Conservation (phyloP, 176 grass and related monocot genomes). For the Cenchrus fungigraminus region DNA sequence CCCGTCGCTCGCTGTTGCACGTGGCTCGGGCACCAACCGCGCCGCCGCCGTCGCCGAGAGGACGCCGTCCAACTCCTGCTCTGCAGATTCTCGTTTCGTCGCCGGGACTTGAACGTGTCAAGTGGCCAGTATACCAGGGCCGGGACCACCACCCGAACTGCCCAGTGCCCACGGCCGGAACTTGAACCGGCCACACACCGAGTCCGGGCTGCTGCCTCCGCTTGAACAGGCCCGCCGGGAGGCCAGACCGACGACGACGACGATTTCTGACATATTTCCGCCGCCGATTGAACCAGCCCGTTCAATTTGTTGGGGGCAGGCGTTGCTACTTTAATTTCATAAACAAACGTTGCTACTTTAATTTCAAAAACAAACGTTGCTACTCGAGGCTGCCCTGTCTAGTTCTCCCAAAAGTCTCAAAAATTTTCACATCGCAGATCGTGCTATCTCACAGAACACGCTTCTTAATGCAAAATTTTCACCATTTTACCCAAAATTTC, state of each 20-base stretch:
- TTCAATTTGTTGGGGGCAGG: background rate
- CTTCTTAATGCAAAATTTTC: no score
- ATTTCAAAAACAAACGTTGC: no score
- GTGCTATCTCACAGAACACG: no score
- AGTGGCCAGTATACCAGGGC: background rate
- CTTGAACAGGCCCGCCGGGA: constrained; percentile 26
- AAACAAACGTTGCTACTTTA: no score
- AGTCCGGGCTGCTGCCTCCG: constrained; percentile 15
- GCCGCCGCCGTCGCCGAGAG: background rate
- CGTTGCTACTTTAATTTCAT: no score
- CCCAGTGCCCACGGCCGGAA: background rate
- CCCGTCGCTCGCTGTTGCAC: background rate
- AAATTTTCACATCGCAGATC: no score
- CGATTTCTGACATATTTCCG: constrained; percentile 2
- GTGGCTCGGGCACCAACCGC: background rate
- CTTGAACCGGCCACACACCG: background rate
- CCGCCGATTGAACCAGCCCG: background rate
- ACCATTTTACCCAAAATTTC: no score
- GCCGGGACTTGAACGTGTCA: constrained; percentile 10
- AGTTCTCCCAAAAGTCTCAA: no score
- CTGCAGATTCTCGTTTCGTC: background rate
- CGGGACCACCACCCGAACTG: background rate
- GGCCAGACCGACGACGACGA: background rate
- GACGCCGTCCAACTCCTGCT: background rate
- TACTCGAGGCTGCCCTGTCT: no score